Evolutionary conservation across 1,139 yeast species (phyloP).

Genomic region (Candida mesenterica): DNA sequence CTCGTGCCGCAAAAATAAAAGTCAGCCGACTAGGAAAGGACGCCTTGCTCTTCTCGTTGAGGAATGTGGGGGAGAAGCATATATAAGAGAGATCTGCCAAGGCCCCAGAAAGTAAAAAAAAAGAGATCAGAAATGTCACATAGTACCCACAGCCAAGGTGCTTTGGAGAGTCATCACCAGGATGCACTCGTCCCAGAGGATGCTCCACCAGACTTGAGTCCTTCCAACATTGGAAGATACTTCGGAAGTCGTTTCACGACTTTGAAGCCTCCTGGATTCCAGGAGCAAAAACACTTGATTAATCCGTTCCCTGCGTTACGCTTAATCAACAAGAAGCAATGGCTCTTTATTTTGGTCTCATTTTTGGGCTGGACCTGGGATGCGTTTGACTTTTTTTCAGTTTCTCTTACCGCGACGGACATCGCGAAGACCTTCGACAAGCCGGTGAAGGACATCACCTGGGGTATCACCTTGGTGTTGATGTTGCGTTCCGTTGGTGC

Average conservation of each 20-base stretch:
- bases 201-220: conserved; percentile 6
- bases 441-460: conserved; percentile 56
- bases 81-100: too few species aligned
- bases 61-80: conserved; percentile 5
- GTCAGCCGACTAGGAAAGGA: too few species aligned
- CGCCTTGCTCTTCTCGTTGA: too few species aligned
- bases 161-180: neutral
- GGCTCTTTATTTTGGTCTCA: conserved; percentile 65
- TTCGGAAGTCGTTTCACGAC: conserved; percentile 16
- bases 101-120: too few species aligned
- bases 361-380: conserved; percentile 78
- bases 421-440: conserved; percentile 55
- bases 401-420: conserved; percentile 56
- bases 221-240: conserved; percentile 6
- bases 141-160: too few species aligned
- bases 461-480: conserved; percentile 79
- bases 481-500: conserved; percentile 85
- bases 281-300: conserved; percentile 21
- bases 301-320: conserved; percentile 57
- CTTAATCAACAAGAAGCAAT: conserved; percentile 45
- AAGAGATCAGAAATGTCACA: too few species aligned
- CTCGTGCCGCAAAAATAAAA: too few species aligned
- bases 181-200: too few species aligned
- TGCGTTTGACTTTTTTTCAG: conserved; percentile 74
- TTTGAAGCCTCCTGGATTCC: conserved; percentile 14